Evolutionary conservation across 2,329 filamentous ascomycete species (phyloP).

Genomic region (Plenodomus biglobosus): DNA sequence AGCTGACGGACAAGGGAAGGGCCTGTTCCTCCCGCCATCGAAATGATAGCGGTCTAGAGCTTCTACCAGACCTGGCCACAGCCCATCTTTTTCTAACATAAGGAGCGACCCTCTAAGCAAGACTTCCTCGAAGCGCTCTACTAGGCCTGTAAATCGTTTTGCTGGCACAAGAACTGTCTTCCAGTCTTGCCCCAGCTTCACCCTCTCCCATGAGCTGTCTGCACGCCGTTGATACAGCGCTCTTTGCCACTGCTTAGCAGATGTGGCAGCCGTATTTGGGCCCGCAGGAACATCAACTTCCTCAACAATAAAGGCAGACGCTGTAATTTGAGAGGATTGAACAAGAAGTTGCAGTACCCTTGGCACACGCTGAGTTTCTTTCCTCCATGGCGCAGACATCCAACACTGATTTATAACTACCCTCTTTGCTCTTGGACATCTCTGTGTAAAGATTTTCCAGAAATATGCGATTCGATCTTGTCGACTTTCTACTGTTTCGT

Average conservation of each 20-base stretch:
- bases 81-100: constrained; percentile 5
- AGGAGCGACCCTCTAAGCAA: background rate
- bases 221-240: background rate
- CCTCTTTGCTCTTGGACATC: constrained; percentile 12
- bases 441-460: constrained; percentile 8
- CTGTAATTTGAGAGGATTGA: constrained; percentile 2
- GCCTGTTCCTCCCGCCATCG: constrained; percentile 1
- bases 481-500: background rate
- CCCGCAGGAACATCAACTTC: background rate
- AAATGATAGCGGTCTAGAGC: constrained; percentile 21
- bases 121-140: background rate
- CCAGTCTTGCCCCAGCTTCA: background rate
- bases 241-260: background rate
- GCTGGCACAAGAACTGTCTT: background rate
- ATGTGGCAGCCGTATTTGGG: no score
- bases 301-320: background rate
- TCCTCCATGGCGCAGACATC: background rate
- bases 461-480: constrained; percentile 5
- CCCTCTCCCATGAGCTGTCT: background rate
- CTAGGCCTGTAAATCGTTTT: background rate
- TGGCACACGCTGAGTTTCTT: constrained; percentile 2
- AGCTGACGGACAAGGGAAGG: constrained; percentile 12
- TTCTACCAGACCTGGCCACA: constrained; percentile 15
- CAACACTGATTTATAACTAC: constrained; percentile 14
- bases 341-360: no score